Base-by-base conservation (phyloP, 345 rosid species). In the Lepidium aucheri region DNA sequence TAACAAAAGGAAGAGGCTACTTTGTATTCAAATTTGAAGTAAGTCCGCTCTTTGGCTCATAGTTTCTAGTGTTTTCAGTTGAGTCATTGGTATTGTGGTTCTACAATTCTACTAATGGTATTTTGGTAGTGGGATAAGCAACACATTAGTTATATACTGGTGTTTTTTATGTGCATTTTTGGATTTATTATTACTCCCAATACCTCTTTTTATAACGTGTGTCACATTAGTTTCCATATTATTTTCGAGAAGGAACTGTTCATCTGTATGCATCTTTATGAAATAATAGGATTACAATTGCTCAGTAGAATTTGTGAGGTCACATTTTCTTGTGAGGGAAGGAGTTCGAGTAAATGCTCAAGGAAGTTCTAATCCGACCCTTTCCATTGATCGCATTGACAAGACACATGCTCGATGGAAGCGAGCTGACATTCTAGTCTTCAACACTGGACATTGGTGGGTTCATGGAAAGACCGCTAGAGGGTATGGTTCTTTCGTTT, bases 401-500 rank as follows among this genome's bases (percentile, higher is more conserved):
- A 88, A 90, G 86, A 53, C 86, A 28, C 47, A 86, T 33, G 67
- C 70, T 7, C 80, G 80, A 70, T 90, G 96, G 97, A 85, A 80
- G 78, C 80, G 79, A 24, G 97, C 90, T 36, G 84, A 94, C 76
- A 88, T 94, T 69, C 82, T 90, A 63, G 84, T 90, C 46, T 94
- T 94, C 69, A 94, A 94, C 78, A 94, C 96, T 32, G 97, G 87
- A 50, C 99, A 94, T 68, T 90, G 96, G 99, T 94, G 99, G 99
- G 83, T 84, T 74, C 97, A 90, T 81, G 97, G 97, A 62, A 94
- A 94, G 78, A 94, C 99, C 60, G 85, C 95, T 30, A 82, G 96
- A 34, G 97, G 97, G 98, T 88, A 76, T 34, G 79, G 60, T 41
- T 47, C 35, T 32, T 50, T 46, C 74, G 30, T 33, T 26, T 46